Percentiles rank a stretch among this genome's conserved stretches.
These are phyloP conservation scores for Cajanus cajan DNA, from an alignment of 306 rosid genomes.

Conservation along the genomic window DNA sequence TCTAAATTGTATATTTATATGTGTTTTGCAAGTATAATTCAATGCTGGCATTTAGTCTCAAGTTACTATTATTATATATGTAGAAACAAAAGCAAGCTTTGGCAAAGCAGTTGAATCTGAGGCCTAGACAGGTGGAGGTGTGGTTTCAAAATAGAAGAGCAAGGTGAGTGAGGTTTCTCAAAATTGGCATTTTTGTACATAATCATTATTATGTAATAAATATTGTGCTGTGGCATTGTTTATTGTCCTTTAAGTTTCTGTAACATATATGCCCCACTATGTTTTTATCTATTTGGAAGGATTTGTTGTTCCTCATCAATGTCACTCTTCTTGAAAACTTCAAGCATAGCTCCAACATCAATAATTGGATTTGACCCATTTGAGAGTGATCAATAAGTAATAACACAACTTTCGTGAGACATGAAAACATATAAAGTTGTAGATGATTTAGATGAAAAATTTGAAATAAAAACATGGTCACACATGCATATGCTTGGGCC, in stretches of 20 bases:
- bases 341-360: conserved; percentile 12
- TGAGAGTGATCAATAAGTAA: neutral
- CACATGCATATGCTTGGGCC: neutral
- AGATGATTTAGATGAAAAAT: neutral
- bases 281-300: conserved; percentile 19
- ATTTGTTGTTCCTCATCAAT: conserved; percentile 10
- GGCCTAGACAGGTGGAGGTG: conserved; percentile 93
- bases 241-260: neutral
- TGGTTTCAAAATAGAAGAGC: conserved; percentile 98
- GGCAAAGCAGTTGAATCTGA: conserved; percentile 79
- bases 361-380: neutral
- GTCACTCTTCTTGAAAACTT: conserved; percentile 11
- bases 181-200: neutral
- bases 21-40: neutral
- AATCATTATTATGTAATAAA: neutral
- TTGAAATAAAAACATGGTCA: neutral
- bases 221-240: conserved; percentile 26
- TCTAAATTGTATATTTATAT: neutral
- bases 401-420: conserved; percentile 2
- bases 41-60: neutral
- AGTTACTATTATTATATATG: neutral
- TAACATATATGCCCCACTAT: neutral
- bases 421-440: neutral
- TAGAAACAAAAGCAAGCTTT: conserved; percentile 93
- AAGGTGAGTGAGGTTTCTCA: conserved; percentile 53